Percentiles rank a stretch among this genome's conserved stretches.
Conservation (phyloP, 2,329 filamentous ascomycete species). For the Aspergillus transmontanensis region DNA sequence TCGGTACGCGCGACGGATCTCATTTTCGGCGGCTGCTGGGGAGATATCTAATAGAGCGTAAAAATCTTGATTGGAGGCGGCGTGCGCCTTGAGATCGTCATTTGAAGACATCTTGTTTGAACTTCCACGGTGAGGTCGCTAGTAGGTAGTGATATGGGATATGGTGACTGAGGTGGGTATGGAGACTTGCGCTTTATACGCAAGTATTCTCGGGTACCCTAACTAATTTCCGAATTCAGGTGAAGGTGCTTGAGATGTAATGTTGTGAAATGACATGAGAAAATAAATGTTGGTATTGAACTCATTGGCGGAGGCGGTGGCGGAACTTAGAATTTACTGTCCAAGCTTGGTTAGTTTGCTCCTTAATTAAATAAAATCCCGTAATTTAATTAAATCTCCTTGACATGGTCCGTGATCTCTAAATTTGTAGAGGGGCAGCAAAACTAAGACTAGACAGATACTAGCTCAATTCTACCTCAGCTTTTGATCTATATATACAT, state of each 20-base stretch:
- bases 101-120: constrained; percentile 34
- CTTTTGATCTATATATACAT: too few species aligned
- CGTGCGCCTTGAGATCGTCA: constrained; percentile 58
- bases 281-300: constrained; percentile 10
- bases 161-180: background rate
- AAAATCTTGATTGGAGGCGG: constrained; percentile 68
- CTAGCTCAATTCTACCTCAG: too few species aligned
- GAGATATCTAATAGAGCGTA: constrained; percentile 74
- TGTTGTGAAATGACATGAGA: background rate
- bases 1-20: constrained; percentile 81
- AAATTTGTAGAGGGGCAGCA: too few species aligned
- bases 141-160: background rate
- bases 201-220: background rate
- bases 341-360: background rate
- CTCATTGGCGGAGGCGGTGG: constrained; percentile 7
- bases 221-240: background rate
- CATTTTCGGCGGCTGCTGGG: constrained; percentile 65
- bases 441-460: too few species aligned
- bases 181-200: background rate
- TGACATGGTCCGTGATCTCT: too few species aligned
- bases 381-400: too few species aligned
- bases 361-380: too few species aligned
- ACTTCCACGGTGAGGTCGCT: background rate
- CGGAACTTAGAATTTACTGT: background rate
- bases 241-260: background rate